Percentiles rank a stretch among this genome's conserved stretches.
Evolutionary conservation across 2,329 filamentous ascomycete genomes (phyloP).

Genomic region (Pseudogymnoascus sp.): DNA sequence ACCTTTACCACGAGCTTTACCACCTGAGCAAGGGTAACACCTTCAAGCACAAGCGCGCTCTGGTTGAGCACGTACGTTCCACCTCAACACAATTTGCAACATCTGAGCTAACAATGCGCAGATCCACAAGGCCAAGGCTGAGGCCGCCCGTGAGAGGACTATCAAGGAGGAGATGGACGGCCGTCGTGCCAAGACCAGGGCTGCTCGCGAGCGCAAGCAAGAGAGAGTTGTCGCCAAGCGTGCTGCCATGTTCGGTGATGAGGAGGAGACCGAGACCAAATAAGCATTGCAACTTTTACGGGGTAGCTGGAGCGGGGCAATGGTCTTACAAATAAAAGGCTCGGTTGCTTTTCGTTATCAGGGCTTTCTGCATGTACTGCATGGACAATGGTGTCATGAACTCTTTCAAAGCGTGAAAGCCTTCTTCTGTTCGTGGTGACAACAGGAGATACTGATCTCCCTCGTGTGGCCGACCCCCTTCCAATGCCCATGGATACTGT

Average conservation of each 20-base stretch:
- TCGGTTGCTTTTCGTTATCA: conserved; percentile 29
- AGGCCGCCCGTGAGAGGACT: conserved; percentile 92
- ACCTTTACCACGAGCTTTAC: conserved; percentile 99
- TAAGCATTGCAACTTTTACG: conserved; percentile 21
- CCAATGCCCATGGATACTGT: conserved; percentile 3
- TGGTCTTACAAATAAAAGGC: conserved; percentile 28
- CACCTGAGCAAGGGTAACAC: conserved; percentile 99
- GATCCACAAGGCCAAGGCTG: conserved; percentile 99
- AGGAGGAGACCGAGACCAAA: conserved; percentile 39
- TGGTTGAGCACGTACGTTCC: conserved; percentile 96
- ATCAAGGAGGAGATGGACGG: conserved; percentile 99
- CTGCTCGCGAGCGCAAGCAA: conserved; percentile 95
- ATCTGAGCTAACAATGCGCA: conserved; percentile 39
- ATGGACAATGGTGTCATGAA: conserved; percentile 32
- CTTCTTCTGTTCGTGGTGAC: conserved; percentile 8
- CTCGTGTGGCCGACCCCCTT: not conserved
- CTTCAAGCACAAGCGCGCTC: conserved; percentile 99
- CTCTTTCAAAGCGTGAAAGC: conserved; percentile 13
- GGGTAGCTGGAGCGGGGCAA: conserved; percentile 29
- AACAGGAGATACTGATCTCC: conserved; percentile 6
- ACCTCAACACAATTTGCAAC: conserved; percentile 17
- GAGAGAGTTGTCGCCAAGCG: conserved; percentile 90
- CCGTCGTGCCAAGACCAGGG: conserved; percentile 99
- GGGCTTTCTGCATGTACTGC: conserved; percentile 31
- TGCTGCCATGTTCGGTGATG: conserved; percentile 73